These are phyloP conservation scores for Hyphopichia wangnamkhiaoensis DNA, from an alignment of 1,139 yeast species.

Conservation along the genomic window DNA sequence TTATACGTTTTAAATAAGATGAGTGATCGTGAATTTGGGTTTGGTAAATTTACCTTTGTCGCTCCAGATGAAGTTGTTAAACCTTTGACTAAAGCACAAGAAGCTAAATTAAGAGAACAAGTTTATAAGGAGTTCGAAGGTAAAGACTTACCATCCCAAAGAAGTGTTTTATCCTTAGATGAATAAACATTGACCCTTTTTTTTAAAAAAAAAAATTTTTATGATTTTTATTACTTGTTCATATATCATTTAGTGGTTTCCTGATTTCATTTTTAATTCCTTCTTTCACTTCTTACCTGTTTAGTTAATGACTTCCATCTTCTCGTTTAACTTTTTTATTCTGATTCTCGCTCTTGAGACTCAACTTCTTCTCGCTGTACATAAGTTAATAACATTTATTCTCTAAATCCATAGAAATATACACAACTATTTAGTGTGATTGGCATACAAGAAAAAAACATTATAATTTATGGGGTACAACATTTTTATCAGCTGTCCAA, in stretches of 20 bases:
- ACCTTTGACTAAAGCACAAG: slow-evolving; percentile 66
- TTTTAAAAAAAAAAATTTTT: slow-evolving; percentile 1
- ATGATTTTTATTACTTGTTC: not conserved
- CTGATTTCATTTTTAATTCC: not conserved
- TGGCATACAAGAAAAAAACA: not conserved
- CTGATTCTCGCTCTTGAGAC: not conserved
- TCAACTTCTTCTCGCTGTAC: too few relatives aligned
- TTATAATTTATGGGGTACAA: slow-evolving; percentile 16
- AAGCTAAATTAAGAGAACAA: slow-evolving; percentile 41
- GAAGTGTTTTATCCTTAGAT: slow-evolving; percentile 62
- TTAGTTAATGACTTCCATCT: too few relatives aligned
- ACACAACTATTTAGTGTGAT: not conserved
- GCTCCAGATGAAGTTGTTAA: slow-evolving; percentile 82
- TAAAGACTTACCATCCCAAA: slow-evolving; percentile 60
- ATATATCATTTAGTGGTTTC: not conserved
- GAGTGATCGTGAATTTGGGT: slow-evolving; percentile 89
- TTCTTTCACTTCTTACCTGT: slow-evolving; percentile 1
- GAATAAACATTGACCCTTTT: slow-evolving; percentile 28
- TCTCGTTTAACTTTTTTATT: not conserved
- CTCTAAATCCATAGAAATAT: too few relatives aligned
- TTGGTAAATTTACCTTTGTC: slow-evolving; percentile 83
- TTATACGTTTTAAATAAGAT: slow-evolving; percentile 80
- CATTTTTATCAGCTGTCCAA: slow-evolving; percentile 30
- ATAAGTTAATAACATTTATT: too few relatives aligned
- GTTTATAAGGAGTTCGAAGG: slow-evolving; percentile 37